Conservation (phyloP, 73 alveolate genomes). For the Blepharisma japonicum region DNA sequence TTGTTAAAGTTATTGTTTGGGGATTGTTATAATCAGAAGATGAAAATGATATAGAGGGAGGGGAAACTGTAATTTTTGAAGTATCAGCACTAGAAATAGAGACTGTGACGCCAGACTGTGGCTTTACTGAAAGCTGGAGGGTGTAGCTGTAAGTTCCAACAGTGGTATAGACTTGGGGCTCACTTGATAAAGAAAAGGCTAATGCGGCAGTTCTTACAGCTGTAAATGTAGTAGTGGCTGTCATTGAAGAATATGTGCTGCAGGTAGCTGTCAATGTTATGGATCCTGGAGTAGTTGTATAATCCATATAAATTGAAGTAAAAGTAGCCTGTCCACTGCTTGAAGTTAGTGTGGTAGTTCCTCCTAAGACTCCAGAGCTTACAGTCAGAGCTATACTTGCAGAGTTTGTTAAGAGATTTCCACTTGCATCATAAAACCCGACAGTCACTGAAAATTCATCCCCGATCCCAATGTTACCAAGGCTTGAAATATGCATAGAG, state of each 20-base stretch:
- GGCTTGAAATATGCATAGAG: neutral
- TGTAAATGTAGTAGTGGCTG: too few relatives aligned
- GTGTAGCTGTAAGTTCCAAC: too few relatives aligned
- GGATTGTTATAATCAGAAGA: neutral
- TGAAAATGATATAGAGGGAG: neutral
- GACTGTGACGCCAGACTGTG: neutral
- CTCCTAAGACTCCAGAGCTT: neutral
- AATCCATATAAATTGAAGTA: too few relatives aligned
- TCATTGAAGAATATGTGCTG: too few relatives aligned
- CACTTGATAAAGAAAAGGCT: too few relatives aligned
- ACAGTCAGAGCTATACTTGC: neutral
- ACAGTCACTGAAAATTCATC: neutral
- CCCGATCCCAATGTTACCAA: neutral
- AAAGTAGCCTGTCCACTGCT: too few relatives aligned
- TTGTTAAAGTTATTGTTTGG: too few relatives aligned
- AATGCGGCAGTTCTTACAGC: too few relatives aligned
- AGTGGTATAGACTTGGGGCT: too few relatives aligned
- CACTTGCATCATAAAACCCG: neutral
- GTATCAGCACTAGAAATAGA: neutral
- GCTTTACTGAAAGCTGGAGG: neutral
- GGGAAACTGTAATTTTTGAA: neutral
- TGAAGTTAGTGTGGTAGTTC: too few relatives aligned
- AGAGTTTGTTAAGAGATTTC: neutral
- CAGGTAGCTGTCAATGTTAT: too few relatives aligned
- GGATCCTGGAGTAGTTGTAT: too few relatives aligned